Evolutionary conservation across 345 rosid species (phyloP).

Genomic region (Syzygium aqueum): DNA sequence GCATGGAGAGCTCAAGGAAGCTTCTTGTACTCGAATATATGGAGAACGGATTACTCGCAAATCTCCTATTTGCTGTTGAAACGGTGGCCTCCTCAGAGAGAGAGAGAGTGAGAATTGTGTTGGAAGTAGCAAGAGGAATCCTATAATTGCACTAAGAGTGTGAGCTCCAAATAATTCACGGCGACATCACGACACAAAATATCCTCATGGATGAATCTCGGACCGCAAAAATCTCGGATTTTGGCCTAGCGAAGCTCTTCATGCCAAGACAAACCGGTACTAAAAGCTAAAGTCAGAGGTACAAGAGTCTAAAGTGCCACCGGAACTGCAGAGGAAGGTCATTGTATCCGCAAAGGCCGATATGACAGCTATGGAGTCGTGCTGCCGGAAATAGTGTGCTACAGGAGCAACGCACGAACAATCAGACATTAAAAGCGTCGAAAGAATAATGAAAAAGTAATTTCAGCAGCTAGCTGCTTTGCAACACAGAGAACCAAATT

Average conservation of each 20-base stretch:
- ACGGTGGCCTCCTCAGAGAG: neutral
- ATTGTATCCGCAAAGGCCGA: constrained; percentile 6
- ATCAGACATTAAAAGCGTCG: neutral
- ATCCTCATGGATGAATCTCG: constrained; percentile 13
- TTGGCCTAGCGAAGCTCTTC: constrained; percentile 13
- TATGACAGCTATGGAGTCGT: constrained; percentile 19
- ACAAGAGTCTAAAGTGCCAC: constrained; percentile 6
- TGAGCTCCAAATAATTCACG: constrained; percentile 12
- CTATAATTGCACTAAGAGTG: constrained; percentile 8
- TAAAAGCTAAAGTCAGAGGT: neutral
- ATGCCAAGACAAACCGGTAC: constrained; percentile 8
- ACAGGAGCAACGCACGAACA: constrained; percentile 5
- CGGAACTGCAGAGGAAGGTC: constrained; percentile 6
- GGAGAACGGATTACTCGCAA: neutral
- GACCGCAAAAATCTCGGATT: constrained; percentile 10
- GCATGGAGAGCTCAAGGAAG: constrained; percentile 7
- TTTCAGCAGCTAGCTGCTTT: neutral
- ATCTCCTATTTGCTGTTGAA: neutral
- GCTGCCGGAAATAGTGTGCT: constrained; percentile 16
- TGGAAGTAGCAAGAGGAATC: constrained; percentile 5
- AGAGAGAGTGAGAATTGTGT: neutral
- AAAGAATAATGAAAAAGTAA: neutral
- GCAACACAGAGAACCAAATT: neutral
- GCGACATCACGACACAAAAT: constrained; percentile 1
- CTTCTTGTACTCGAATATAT: constrained; percentile 1